Evolutionary conservation across 441 rosid species (phyloP), one percentile per base, ranked within the genome.

Genomic region (Adansonia grandidieri): DNA sequence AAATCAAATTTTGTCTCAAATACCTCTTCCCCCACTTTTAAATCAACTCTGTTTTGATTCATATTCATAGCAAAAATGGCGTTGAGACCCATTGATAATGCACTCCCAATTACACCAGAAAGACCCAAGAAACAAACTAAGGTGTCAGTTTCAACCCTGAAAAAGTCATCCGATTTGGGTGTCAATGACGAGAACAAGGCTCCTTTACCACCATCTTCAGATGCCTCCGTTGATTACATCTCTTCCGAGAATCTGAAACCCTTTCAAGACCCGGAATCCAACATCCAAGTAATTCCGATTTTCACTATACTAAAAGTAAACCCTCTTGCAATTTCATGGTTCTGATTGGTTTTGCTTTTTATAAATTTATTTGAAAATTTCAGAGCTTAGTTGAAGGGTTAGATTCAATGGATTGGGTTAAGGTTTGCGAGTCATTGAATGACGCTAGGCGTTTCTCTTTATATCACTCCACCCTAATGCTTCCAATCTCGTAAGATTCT

Each of bases 361-460:
- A 2, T 13, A 1, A 48, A n/a, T 63, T 45, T 13, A 22, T 66
- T 66, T 76, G 57, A 5, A 66, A 65, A 20, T 22, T 63, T 47
- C 74, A 95, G 98, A 76, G 86, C 62, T 71, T 94, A 9, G 78
- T 91, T 9, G 94, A 90, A 67, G 96, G 86, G 13, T 82, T 94
- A 67, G 88, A 91, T 63, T 96, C 99, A 9, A 94, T 89, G 76
- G 96, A 92, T 76, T 94, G 99, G 99, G 83, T 79, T 32, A 83
- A 79, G 80, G 88, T 90, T 24, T 91, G 98, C 51, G 96, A 91
- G 37, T 88, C 92, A 11, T 71, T 93, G 81, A 94, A 96, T 50
- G 77, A 85, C 48, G 88, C 81, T 13, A 89, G 97, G 86, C 86
- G 92, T 75, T 83, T 94, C 63, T 92, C 94, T 3, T 44, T 94